phyloP scores from a whole-genome alignment of 2,329 filamentous ascomycete species.

The Claviceps purpurea region DNA sequence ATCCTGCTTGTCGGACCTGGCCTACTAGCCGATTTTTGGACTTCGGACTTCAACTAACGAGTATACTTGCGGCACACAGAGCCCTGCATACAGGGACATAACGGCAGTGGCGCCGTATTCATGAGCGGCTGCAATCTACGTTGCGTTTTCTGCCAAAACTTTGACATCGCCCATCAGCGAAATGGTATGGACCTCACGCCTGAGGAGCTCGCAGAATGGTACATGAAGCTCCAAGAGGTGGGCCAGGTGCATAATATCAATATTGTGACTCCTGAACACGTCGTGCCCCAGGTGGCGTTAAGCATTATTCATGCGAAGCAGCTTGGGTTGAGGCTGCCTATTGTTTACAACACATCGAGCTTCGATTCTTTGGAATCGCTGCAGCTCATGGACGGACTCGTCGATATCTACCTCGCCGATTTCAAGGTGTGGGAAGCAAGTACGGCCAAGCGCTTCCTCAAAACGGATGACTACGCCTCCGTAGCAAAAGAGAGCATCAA shows the following conservation, averaged over 20 bases:
- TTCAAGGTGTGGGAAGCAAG: slow-evolving; percentile 67
- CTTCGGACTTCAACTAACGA: neutral
- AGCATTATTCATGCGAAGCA: slow-evolving; percentile 62
- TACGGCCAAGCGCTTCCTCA: slow-evolving; percentile 59
- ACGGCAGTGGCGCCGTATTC: slow-evolving; percentile 70
- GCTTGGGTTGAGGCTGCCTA: slow-evolving; percentile 54
- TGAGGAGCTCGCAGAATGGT: slow-evolving; percentile 71
- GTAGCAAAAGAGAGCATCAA: slow-evolving; percentile 65
- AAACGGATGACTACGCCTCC: slow-evolving; percentile 62
- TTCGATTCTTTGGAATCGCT: slow-evolving; percentile 67
- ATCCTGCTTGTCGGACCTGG: neutral
- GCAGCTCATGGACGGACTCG: slow-evolving; percentile 59
- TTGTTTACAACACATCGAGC: slow-evolving; percentile 75
- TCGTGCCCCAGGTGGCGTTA: slow-evolving; percentile 69
- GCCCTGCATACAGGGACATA: slow-evolving; percentile 69
- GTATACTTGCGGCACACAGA: slow-evolving; percentile 29
- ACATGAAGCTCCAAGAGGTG: slow-evolving; percentile 65
- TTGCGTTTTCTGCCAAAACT: slow-evolving; percentile 70
- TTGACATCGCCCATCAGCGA: slow-evolving; percentile 71
- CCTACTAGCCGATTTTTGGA: neutral
- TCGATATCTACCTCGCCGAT: slow-evolving; percentile 80
- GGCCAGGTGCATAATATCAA: slow-evolving; percentile 87
- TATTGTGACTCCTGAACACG: slow-evolving; percentile 73
- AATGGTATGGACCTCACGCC: slow-evolving; percentile 69
- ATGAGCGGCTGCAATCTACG: slow-evolving; percentile 63